phyloP scores from a whole-genome alignment of 139 green algal species.

The Ulvella scutata region DNA sequence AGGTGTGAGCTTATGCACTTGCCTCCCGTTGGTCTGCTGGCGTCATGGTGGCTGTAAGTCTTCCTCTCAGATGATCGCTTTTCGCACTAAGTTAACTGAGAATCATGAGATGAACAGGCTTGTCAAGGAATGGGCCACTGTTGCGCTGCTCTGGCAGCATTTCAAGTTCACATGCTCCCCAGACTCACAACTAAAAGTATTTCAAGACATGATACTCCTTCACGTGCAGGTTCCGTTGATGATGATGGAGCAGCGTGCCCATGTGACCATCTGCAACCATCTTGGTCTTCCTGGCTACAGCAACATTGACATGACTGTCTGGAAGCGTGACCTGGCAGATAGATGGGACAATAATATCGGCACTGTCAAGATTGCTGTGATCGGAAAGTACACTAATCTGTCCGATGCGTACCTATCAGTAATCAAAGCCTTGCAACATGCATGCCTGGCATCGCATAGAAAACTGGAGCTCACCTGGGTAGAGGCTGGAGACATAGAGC shows the following conservation, averaged over 20 bases:
- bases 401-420: conserved; percentile 91
- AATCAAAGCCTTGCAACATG: conserved; percentile 93
- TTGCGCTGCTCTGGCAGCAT: too few species aligned
- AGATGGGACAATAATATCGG: conserved; percentile 51
- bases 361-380: conserved; percentile 68
- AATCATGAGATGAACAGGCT: too few species aligned
- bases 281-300: conserved; percentile 37
- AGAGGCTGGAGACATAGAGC: conserved; percentile 78
- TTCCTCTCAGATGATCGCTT: conserved; percentile 2
- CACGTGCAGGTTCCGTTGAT: conserved; percentile 73
- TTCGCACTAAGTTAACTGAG: too few species aligned
- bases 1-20: conserved; percentile 24
- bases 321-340: conserved; percentile 54
- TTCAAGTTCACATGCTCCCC: too few species aligned
- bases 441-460: conserved; percentile 67
- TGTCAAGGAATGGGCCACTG: too few species aligned
- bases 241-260: conserved; percentile 57
- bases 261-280: conserved; percentile 46
- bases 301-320: conserved; percentile 44
- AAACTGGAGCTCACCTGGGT: conserved; percentile 87
- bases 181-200: too few species aligned
- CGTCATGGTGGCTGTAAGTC: neutral
- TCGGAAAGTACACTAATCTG: conserved; percentile 95
- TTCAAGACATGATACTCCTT: too few species aligned
- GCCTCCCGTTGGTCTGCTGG: neutral